Evolutionary conservation across 331 rosid species (phyloP).

Genomic region (Dryas integrifolia): DNA sequence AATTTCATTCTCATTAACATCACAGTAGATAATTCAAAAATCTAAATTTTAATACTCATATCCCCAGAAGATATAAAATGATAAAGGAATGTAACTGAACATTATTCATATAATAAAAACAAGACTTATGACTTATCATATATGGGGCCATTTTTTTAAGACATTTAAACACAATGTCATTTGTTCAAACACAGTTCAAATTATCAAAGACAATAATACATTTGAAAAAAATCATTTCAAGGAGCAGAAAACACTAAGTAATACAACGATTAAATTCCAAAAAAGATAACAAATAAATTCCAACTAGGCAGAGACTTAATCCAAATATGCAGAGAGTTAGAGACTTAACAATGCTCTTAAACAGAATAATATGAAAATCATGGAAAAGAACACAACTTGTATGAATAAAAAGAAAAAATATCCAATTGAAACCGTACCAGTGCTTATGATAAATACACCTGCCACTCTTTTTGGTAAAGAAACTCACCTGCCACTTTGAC

Average conservation of each 20-base stretch:
- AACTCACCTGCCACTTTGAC: not conserved
- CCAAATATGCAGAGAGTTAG: too few relatives aligned
- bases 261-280: not conserved
- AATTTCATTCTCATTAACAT: too few relatives aligned
- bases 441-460: not conserved
- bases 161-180: not conserved
- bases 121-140: too few relatives aligned
- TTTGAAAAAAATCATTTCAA: not conserved
- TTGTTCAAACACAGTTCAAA: not conserved
- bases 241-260: not conserved
- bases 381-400: not conserved
- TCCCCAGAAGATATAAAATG: too few relatives aligned
- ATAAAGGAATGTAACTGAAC: too few relatives aligned
- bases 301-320: not conserved
- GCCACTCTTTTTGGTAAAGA: not conserved
- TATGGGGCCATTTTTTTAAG: not conserved
- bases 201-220: not conserved
- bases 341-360: not conserved
- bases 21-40: too few relatives aligned
- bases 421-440: not conserved
- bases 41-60: too few relatives aligned
- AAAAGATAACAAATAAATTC: not conserved
- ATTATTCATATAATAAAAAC: too few relatives aligned
- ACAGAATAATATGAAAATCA: not conserved
- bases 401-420: not conserved